These are phyloP conservation scores for Voacanga thouarsii DNA, from an alignment of 257 asterid genomes.

Conservation along the genomic window DNA sequence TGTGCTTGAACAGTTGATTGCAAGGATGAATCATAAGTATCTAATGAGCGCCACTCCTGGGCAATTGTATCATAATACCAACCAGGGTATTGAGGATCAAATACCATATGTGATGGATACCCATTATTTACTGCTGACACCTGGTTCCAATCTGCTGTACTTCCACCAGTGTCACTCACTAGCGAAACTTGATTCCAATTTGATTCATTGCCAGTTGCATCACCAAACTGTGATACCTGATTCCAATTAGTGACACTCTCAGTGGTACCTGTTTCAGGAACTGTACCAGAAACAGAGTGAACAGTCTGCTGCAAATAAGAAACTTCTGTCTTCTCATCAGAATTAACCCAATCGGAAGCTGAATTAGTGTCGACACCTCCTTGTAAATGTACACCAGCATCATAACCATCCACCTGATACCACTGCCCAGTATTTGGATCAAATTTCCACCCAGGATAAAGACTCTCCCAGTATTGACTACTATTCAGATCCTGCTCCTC, in stretches of 20 bases:
- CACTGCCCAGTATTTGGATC: conserved; percentile 72
- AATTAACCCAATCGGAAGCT: conserved; percentile 41
- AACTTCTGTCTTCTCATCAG: conserved; percentile 43
- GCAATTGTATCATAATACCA: conserved; percentile 82
- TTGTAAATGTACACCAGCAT: conserved; percentile 31
- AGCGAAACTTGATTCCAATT: conserved; percentile 28
- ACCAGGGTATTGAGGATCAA: conserved; percentile 92
- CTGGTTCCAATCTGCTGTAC: conserved; percentile 54
- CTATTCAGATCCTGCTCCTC: conserved; percentile 46
- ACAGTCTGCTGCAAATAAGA: conserved; percentile 73
- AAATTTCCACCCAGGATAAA: conserved; percentile 88
- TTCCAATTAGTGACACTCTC: conserved; percentile 49
- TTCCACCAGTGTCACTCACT: conserved; percentile 26
- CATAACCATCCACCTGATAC: conserved; percentile 68
- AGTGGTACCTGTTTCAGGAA: conserved; percentile 46
- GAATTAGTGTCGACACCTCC: conserved; percentile 28
- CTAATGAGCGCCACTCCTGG: conserved; percentile 70
- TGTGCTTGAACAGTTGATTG: conserved; percentile 49
- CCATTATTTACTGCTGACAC: conserved; percentile 44
- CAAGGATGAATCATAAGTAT: conserved; percentile 44
- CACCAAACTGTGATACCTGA: conserved; percentile 43
- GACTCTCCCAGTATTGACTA: conserved; percentile 72
- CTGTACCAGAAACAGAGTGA: conserved; percentile 51
- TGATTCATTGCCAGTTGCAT: conserved; percentile 12
- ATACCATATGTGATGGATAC: conserved; percentile 84